Conservation (phyloP, 306 rosid species). For the Phaseolus lunatus region DNA sequence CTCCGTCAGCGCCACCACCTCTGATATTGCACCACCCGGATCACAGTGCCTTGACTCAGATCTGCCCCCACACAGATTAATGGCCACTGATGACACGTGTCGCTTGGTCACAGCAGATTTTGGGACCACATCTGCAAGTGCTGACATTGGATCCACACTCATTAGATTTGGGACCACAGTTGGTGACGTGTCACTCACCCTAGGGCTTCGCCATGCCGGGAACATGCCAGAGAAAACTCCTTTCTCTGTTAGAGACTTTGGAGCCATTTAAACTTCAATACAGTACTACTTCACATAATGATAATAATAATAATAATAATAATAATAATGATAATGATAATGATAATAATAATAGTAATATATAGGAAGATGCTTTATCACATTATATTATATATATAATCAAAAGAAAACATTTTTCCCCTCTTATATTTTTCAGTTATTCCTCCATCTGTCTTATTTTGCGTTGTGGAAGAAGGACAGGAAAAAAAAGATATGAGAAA, state of each 20-base stretch:
- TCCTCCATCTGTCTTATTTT: conserved; percentile 35
- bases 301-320: neutral
- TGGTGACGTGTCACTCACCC: conserved; percentile 97
- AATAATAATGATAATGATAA: neutral
- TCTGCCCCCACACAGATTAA: conserved; percentile 46
- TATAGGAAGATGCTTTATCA: conserved; percentile 46
- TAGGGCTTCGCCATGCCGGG: conserved; percentile 97
- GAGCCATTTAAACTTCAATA: conserved; percentile 53
- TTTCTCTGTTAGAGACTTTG: conserved; percentile 85
- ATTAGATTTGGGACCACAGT: conserved; percentile 86
- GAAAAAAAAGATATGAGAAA: conserved; percentile 39
- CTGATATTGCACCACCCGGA: conserved; percentile 58
- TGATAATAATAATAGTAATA: neutral
- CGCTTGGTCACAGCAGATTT: conserved; percentile 59
- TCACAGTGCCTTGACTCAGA: conserved; percentile 51
- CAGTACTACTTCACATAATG: conserved; percentile 6
- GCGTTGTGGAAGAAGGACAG: conserved; percentile 44
- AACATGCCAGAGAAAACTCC: conserved; percentile 72
- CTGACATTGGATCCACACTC: conserved; percentile 70
- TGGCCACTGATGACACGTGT: conserved; percentile 66
- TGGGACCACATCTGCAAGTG: conserved; percentile 66
- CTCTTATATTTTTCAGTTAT: neutral
- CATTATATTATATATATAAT: conserved; percentile 33
- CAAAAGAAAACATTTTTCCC: conserved; percentile 38
- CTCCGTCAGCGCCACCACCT: conserved; percentile 45